Evolutionary conservation across 805 yeast species (phyloP), one percentile per base, ranked within the genome.

Genomic region (Yarrowia sp.): DNA sequence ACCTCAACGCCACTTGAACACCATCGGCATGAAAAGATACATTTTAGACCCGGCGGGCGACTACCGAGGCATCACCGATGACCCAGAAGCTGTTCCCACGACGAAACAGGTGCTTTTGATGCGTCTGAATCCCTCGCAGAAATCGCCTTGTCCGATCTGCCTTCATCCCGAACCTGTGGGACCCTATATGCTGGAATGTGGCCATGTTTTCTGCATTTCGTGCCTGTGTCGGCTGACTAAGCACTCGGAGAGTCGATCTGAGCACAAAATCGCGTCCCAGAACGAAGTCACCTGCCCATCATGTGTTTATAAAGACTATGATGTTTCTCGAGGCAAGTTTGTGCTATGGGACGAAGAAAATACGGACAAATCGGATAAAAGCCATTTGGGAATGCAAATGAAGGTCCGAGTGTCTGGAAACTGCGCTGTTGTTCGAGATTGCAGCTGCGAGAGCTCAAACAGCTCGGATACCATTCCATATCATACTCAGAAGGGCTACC

Each of bases 121-220:
- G 66, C 66, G 66, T 13, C 17, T 61, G 9, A 55, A 47, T 10
- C 55, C 43, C 1, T 38, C 43, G 3, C 43, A 47, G 8, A 46
- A 46, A 36, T 46, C 66, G 24, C 66, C 66, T 0, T 61, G 66
- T 46, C 55, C 66, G n/a, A 46, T 61, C 2, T 61, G 66, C 38
- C 66, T 61, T 15, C 53, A 47, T 46, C 55, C 66, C 2, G 66
- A 61, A 13, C 53, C 55, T 3, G 66, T 47, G 8, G 66, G 66
- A 9, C 66, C 66, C 7, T 61, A 36, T 19, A 61, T 61, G 66
- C 12, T 61, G 53, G 66, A 61, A 36, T 61, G 66, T 47, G 66
- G 55, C 3, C 66, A 61, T 15, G 46, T 61, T 17, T 61, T 46
- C 20, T 61, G 66, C 55, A 39, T 47, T n/a, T 61, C 66, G 2